Evolutionary conservation across 2,329 filamentous ascomycete species (phyloP).

Genomic region (Dothideomycetes sp.): DNA sequence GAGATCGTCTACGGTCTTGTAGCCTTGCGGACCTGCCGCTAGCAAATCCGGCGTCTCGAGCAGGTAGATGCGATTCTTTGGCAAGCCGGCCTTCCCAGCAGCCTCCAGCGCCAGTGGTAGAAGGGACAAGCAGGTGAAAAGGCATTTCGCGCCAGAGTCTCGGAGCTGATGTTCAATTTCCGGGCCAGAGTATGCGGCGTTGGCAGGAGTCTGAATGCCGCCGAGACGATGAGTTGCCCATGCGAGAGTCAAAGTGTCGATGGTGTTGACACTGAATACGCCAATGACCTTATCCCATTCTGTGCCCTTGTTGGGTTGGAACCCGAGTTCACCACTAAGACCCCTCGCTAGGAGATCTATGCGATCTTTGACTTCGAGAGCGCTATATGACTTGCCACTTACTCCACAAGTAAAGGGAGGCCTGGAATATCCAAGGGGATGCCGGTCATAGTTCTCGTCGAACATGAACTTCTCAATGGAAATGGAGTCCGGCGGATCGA

Average conservation of each 20-base stretch:
- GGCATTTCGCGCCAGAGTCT: conserved; percentile 54
- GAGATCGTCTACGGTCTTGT: conserved; percentile 57
- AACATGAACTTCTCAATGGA: conserved; percentile 68
- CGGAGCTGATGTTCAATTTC: conserved; percentile 65
- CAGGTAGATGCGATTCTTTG: conserved; percentile 55
- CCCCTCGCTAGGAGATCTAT: conserved; percentile 58
- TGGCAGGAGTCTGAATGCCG: conserved; percentile 65
- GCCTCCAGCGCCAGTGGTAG: conserved; percentile 54
- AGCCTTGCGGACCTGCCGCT: conserved; percentile 37
- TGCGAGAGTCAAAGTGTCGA: conserved; percentile 62
- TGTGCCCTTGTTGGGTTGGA: conserved; percentile 56
- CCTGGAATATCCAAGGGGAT: conserved; percentile 49
- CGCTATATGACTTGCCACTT: conserved; percentile 55
- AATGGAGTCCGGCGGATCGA: conserved; percentile 61
- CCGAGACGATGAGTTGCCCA: conserved; percentile 66
- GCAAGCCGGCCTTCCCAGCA: conserved; percentile 51
- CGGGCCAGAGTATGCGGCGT: conserved; percentile 58
- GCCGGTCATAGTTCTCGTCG: conserved; percentile 58
- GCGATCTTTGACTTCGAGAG: conserved; percentile 51
- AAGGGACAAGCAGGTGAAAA: conserved; percentile 62
- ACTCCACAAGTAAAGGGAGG: conserved; percentile 70
- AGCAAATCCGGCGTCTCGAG: conserved; percentile 52
- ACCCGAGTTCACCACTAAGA: conserved; percentile 59
- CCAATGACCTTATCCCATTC: conserved; percentile 76
- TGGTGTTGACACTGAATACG: conserved; percentile 70